phyloP scores from a whole-genome alignment of 192 early-diverging fungal species.

The Coemansia sp. region DNA sequence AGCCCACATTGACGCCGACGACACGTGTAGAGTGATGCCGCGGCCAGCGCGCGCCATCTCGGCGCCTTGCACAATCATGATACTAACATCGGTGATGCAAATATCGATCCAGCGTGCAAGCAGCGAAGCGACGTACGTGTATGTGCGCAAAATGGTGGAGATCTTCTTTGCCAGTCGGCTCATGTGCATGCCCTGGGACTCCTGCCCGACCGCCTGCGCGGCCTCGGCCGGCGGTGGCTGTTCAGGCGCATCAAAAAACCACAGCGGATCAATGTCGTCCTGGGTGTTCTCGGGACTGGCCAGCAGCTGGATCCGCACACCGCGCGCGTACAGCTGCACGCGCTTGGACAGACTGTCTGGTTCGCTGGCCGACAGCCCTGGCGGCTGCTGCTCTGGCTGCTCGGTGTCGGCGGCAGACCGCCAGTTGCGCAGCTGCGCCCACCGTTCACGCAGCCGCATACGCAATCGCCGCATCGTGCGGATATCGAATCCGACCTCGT shows the following conservation, averaged over 20 bases:
- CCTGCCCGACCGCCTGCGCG: not conserved
- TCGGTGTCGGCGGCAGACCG: not conserved
- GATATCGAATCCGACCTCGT: conserved; percentile 44
- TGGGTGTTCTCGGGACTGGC: not conserved
- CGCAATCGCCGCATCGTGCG: conserved; percentile 46
- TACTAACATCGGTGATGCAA: conserved; percentile 25
- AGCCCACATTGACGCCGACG: conserved; percentile 39
- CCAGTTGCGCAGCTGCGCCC: conserved; percentile 7
- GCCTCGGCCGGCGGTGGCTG: not conserved
- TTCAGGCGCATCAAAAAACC: conserved; percentile 14
- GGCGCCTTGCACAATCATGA: conserved; percentile 35
- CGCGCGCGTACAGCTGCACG: conserved; percentile 44
- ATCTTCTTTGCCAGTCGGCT: conserved; percentile 36
- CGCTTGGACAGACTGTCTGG: conserved; percentile 28
- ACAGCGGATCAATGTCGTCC: conserved; percentile 9
- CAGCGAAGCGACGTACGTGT: conserved; percentile 44
- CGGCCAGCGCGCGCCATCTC: conserved; percentile 44
- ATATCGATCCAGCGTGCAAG: conserved; percentile 51
- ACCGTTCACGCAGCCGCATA: conserved; percentile 11
- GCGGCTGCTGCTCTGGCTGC: not conserved
- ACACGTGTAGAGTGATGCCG: conserved; percentile 41
- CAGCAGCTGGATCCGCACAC: conserved; percentile 37
- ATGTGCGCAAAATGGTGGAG: conserved; percentile 41
- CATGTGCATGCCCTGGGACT: conserved; percentile 15
- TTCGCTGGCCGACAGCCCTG: not conserved